Evolutionary conservation across 2,329 filamentous ascomycete species (phyloP).

Genomic region (Colletotrichum phormii): DNA sequence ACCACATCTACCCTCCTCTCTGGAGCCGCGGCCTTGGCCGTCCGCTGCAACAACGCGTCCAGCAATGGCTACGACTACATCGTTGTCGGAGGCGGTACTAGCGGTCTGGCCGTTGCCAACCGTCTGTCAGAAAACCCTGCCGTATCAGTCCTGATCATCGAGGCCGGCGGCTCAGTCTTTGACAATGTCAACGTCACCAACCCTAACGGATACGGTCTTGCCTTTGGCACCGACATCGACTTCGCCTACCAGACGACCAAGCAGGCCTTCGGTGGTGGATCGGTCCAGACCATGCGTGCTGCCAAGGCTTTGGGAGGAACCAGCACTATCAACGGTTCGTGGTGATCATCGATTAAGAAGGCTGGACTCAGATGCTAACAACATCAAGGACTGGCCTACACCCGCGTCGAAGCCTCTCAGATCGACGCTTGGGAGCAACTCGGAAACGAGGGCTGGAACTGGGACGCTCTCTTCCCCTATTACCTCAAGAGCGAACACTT

Average conservation of each 20-base stretch:
- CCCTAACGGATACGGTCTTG: slow-evolving; percentile 40
- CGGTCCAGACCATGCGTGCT: slow-evolving; percentile 46
- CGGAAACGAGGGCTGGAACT: slow-evolving; percentile 58
- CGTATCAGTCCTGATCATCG: slow-evolving; percentile 48
- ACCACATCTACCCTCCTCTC: slow-evolving; percentile 7
- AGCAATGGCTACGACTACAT: slow-evolving; percentile 47
- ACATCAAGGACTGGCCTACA: slow-evolving; percentile 56
- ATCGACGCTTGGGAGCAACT: slow-evolving; percentile 57
- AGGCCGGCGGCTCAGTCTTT: slow-evolving; percentile 50
- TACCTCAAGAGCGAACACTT: slow-evolving; percentile 56
- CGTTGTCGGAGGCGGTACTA: slow-evolving; percentile 52
- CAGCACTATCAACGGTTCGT: slow-evolving; percentile 52
- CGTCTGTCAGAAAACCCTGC: slow-evolving; percentile 47
- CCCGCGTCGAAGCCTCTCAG: slow-evolving; percentile 54
- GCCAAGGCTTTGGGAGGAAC: slow-evolving; percentile 55
- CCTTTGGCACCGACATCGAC: slow-evolving; percentile 46
- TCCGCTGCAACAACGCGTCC: slow-evolving; percentile 2
- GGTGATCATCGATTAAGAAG: neutral
- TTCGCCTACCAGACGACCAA: slow-evolving; percentile 49
- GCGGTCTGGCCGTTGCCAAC: slow-evolving; percentile 51
- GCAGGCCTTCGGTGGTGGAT: slow-evolving; percentile 46
- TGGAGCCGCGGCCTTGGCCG: slow-evolving; percentile 5
- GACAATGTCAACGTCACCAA: slow-evolving; percentile 48
- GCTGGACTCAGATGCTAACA: neutral
- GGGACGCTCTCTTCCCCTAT: slow-evolving; percentile 57